phyloP scores from a whole-genome alignment of 2,329 filamentous ascomycete genomes.

The Pseudocercospora fuligena region DNA sequence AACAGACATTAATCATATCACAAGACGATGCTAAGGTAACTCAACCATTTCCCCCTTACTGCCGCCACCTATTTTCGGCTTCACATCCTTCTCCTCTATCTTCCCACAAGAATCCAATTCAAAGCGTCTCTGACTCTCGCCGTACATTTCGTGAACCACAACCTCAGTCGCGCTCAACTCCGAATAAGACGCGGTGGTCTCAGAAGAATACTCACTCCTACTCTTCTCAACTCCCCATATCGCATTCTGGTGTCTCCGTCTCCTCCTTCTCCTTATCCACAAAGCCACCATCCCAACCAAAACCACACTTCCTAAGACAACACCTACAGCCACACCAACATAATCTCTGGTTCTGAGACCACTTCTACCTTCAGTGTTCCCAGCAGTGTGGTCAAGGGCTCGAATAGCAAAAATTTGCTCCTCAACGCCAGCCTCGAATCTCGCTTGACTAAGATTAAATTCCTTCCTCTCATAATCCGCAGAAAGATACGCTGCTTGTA shows the following conservation, averaged over 20 bases:
- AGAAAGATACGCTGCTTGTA: slow-evolving; percentile 39
- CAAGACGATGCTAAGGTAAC: not conserved
- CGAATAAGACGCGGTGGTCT: not conserved
- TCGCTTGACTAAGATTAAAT: slow-evolving; percentile 35
- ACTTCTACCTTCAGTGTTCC: not conserved
- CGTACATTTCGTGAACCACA: not conserved
- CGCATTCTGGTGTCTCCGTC: not conserved
- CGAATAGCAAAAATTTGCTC: slow-evolving; percentile 1
- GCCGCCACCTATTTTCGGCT: not conserved
- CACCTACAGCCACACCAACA: not conserved
- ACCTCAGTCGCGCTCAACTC: not conserved
- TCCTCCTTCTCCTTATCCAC: not conserved
- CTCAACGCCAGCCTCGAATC: not conserved
- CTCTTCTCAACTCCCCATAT: not conserved
- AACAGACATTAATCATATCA: too few relatives aligned
- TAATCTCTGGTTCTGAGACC: not conserved
- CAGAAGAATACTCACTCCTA: not conserved
- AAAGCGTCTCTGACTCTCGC: not conserved
- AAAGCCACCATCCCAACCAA: not conserved
- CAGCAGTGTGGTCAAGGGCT: not conserved
- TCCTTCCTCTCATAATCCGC: slow-evolving; percentile 34
- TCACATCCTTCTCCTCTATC: not conserved
- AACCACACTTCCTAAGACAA: not conserved
- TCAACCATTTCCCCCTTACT: not conserved
- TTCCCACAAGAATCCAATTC: not conserved